Conservation (phyloP, 495 filamentous ascomycete genomes). For the Tuber microsphaerosporum region DNA sequence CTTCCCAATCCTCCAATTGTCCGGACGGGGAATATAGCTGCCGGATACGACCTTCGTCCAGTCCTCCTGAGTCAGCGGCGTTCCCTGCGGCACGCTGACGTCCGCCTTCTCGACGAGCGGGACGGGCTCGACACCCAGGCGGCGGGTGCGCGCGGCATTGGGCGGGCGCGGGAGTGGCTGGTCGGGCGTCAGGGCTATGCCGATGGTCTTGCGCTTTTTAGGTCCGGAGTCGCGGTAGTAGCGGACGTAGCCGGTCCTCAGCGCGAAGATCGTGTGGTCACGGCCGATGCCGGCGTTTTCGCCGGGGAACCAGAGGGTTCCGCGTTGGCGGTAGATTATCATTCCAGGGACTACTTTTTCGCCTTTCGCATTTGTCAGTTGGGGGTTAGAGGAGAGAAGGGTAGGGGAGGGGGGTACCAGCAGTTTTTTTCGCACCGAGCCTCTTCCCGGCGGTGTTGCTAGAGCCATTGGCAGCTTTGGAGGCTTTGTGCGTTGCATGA, state of each 20-base stretch:
- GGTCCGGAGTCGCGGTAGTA: constrained; percentile 77
- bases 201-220: constrained; percentile 76
- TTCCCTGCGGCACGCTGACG: constrained; percentile 18
- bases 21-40: constrained; percentile 33
- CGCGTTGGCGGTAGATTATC: constrained; percentile 96
- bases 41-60: constrained; percentile 27
- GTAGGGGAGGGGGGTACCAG: constrained; percentile 48
- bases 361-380: constrained; percentile 47
- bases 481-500: constrained; percentile 75
- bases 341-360: constrained; percentile 89
- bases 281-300: constrained; percentile 89
- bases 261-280: constrained; percentile 95
- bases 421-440: constrained; percentile 85
- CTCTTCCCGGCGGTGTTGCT: constrained; percentile 88
- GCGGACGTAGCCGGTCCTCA: constrained; percentile 76
- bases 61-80: constrained; percentile 25
- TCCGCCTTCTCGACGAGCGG: constrained; percentile 24
- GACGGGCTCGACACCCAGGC: constrained; percentile 56
- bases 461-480: constrained; percentile 76
- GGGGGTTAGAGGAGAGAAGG: neutral
- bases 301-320: constrained; percentile 86
- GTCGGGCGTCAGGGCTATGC: constrained; percentile 72
- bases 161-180: constrained; percentile 65
- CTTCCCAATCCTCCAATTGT: constrained; percentile 40
- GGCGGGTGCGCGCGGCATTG: constrained; percentile 60